Percentiles rank a stretch among this genome's conserved stretches.
Conservation (phyloP, 495 filamentous ascomycete genomes). For the Penicillium subrubescens region DNA sequence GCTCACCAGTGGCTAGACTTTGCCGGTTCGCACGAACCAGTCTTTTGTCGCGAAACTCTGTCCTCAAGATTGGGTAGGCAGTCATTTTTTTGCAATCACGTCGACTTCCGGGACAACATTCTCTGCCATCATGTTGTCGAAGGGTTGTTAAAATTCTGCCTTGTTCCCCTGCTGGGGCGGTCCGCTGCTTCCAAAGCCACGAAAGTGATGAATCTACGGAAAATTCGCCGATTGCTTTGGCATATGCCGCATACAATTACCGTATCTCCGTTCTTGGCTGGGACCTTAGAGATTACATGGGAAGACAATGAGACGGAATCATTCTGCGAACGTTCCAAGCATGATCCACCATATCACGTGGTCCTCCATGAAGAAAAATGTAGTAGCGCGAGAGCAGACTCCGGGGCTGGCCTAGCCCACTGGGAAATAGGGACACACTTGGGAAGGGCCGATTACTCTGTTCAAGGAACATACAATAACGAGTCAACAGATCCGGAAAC, state of each 20-base stretch:
- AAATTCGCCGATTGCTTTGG: background rate
- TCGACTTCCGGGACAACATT: background rate
- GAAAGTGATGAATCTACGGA: background rate
- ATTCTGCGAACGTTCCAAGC: background rate
- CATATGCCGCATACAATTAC: background rate
- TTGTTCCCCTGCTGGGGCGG: background rate
- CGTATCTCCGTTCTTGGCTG: background rate
- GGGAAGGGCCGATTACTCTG: too few relatives aligned
- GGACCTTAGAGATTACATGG: background rate
- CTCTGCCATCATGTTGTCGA: background rate
- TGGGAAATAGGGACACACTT: too few relatives aligned
- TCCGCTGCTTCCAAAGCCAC: background rate
- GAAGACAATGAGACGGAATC: constrained; percentile 2
- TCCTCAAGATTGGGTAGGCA: background rate
- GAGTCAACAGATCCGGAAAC: too few relatives aligned
- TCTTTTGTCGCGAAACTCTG: too few relatives aligned
- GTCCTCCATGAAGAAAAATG: too few relatives aligned
- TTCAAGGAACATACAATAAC: too few relatives aligned
- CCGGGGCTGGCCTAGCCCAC: too few relatives aligned
- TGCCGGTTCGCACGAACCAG: too few relatives aligned
- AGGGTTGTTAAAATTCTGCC: background rate
- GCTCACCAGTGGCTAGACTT: too few relatives aligned
- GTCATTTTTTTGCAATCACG: background rate
- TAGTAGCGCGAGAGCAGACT: too few relatives aligned
- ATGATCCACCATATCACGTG: background rate